These are phyloP conservation scores for Cercospora sp. DNA, from an alignment of 2,329 filamentous ascomycete genomes.

Conservation along the genomic window DNA sequence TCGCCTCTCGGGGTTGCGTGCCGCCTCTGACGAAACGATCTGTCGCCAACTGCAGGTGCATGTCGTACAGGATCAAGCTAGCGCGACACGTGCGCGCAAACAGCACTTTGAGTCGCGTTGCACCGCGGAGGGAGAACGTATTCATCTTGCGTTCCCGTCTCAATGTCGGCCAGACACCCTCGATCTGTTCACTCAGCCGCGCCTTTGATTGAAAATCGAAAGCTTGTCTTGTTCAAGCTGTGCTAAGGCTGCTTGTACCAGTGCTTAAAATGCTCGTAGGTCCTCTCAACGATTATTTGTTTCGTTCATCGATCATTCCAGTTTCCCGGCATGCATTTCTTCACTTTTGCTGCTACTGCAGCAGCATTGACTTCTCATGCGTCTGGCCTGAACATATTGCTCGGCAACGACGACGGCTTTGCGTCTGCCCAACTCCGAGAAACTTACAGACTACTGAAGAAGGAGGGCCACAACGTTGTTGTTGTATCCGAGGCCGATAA, in stretches of 20 bases:
- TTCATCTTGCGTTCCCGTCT: background rate
- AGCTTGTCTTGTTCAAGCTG: background rate
- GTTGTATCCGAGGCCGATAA: slow-evolving; percentile 47
- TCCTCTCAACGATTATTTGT: background rate
- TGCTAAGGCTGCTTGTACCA: background rate
- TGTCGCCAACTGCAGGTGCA: background rate
- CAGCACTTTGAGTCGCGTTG: background rate
- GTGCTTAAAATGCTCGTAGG: slow-evolving; percentile 3
- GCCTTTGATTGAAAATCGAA: background rate
- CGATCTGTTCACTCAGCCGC: background rate
- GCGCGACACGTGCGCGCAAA: background rate
- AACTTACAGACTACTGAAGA: slow-evolving; percentile 42
- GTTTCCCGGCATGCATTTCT: slow-evolving; percentile 26
- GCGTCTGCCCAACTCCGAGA: slow-evolving; percentile 42
- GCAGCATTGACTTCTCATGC: slow-evolving; percentile 19
- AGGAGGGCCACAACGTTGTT: slow-evolving; percentile 43
- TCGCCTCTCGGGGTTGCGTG: background rate
- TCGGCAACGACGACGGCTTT: slow-evolving; percentile 45
- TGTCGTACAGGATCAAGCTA: background rate
- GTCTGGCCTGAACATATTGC: slow-evolving; percentile 38
- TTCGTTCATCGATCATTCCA: background rate
- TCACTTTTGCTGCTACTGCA: slow-evolving; percentile 14
- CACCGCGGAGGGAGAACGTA: background rate
- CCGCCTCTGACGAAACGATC: slow-evolving; percentile 1
- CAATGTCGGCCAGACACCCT: background rate